Base-by-base conservation (phyloP, 1,139 yeast species). In the Diutina pseudorugosa region DNA sequence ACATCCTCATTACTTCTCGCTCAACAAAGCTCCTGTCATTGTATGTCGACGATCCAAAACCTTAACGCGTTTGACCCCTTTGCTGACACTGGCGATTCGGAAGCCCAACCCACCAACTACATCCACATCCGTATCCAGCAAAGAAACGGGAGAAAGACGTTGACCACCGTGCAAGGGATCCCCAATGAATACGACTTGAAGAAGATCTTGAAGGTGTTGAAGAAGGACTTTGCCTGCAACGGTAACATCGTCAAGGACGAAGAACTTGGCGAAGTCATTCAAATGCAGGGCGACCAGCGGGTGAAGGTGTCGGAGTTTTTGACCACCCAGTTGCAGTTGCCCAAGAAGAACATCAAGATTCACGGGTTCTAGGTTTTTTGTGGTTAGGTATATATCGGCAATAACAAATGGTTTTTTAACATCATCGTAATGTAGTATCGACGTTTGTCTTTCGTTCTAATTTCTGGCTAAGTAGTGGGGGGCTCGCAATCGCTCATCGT, bases 41-140 rank as follows among this genome's bases (percentile, higher is more conserved):
- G 49, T 79, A 82, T 82, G 88, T 80, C 86, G 75, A 89, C 96
- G 76, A 88, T 91, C 83, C 95, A 91, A 80, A 91, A 91, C 82
- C 83, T 93, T 76, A 91, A 86, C 81, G 84, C 96, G 63, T 91
- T 91, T 80, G 88, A 93, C 77, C 98, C 98, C 62, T 93, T 93
- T 84, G 97, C 98, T 83, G 98, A 93, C 74, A 91, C 97, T 74
- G 98, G 97, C 79, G 98, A 93, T 82, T 95, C 94, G 76, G 97
- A 91, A 72, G 87, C 95, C 64, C 94, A 91, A 76, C 86, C 95
- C 66, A 84, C 95, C 58, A 90, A 88, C 77, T 89, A 90, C 76
- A 88, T 93, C 71, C 98, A 91, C 74, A 90, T 93, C 70, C 95
- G 98, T 81, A 91, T 94, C 70, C 98, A 93, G 76, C 98, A 93